phyloP scores from a whole-genome alignment of 352 stramenopile species.

The Phytophthora pisi region DNA sequence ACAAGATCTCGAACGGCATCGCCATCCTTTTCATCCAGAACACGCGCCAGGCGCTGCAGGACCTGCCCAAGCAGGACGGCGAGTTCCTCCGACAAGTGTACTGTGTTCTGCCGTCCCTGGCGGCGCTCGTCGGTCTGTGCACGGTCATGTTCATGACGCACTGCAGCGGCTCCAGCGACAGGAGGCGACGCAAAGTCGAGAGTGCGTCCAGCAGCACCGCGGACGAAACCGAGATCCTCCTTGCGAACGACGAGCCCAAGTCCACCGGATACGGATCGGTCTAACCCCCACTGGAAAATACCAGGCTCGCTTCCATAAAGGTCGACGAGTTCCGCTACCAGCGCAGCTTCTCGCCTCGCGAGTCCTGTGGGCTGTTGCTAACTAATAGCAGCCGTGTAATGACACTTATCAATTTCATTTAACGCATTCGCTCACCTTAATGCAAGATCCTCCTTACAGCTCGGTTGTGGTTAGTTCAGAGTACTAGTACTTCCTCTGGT shows the following conservation, averaged over 20 bases:
- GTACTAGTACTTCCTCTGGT: not conserved
- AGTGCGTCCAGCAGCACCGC: constrained; percentile 29
- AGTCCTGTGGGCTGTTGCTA: constrained; percentile 2
- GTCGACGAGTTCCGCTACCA: constrained; percentile 19
- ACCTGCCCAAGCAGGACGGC: constrained; percentile 57
- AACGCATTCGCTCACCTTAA: too few species aligned
- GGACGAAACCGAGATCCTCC: constrained; percentile 38
- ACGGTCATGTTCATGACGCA: constrained; percentile 83
- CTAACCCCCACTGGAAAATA: constrained; percentile 1
- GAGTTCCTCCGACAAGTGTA: constrained; percentile 80
- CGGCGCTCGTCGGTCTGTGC: constrained; percentile 57
- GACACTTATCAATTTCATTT: constrained; percentile 1
- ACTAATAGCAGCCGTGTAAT: not conserved
- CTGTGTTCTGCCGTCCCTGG: constrained; percentile 69
- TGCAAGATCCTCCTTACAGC: too few species aligned
- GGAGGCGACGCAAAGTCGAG: constrained; percentile 26
- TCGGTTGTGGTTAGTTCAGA: not conserved
- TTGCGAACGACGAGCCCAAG: constrained; percentile 25
- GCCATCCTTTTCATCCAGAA: constrained; percentile 86
- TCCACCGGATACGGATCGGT: constrained; percentile 27
- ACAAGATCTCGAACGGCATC: constrained; percentile 88
- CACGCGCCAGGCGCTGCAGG: constrained; percentile 71
- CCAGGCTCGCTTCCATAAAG: constrained; percentile 1
- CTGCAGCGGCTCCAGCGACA: constrained; percentile 45
- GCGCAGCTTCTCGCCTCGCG: constrained; percentile 23